Evolutionary conservation across 331 rosid species (phyloP).

Genomic region (Erythrophleum ivorense): DNA sequence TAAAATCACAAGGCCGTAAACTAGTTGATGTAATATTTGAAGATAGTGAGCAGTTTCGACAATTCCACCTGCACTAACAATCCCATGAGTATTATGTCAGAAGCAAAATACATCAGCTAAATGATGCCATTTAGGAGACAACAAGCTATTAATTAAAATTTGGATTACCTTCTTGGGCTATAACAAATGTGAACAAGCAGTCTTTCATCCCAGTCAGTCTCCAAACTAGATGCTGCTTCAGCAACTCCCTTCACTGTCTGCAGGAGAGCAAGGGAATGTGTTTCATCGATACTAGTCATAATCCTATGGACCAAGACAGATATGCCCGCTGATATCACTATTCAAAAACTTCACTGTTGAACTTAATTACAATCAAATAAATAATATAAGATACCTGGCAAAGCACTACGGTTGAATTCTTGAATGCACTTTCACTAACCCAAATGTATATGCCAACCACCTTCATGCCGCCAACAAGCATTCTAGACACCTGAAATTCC

Average conservation of each 20-base stretch:
- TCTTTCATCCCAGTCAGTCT: constrained; percentile 67
- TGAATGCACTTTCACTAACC: constrained; percentile 66
- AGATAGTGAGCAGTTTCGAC: constrained; percentile 71
- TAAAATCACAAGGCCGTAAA: constrained; percentile 88
- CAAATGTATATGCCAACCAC: constrained; percentile 81
- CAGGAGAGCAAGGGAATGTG: constrained; percentile 23
- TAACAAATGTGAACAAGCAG: constrained; percentile 82
- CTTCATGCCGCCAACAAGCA: constrained; percentile 86
- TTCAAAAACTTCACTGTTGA: not conserved
- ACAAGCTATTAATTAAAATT: not conserved
- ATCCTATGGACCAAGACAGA: not conserved
- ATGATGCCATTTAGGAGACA: not conserved
- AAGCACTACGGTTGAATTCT: constrained; percentile 72
- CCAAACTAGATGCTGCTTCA: constrained; percentile 67
- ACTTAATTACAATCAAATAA: not conserved
- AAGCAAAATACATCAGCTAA: not conserved
- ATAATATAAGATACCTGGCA: constrained; percentile 59
- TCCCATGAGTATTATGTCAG: constrained; percentile 31
- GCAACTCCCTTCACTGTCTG: constrained; percentile 82
- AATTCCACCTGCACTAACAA: constrained; percentile 72
- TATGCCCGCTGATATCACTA: not conserved
- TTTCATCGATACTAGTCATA: not conserved
- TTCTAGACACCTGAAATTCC: constrained; percentile 67
- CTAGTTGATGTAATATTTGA: constrained; percentile 77
- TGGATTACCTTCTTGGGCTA: constrained; percentile 80